These are phyloP conservation scores for Scheffersomyces coipomensis DNA, from an alignment of 805 yeast species.

Conservation along the genomic window DNA sequence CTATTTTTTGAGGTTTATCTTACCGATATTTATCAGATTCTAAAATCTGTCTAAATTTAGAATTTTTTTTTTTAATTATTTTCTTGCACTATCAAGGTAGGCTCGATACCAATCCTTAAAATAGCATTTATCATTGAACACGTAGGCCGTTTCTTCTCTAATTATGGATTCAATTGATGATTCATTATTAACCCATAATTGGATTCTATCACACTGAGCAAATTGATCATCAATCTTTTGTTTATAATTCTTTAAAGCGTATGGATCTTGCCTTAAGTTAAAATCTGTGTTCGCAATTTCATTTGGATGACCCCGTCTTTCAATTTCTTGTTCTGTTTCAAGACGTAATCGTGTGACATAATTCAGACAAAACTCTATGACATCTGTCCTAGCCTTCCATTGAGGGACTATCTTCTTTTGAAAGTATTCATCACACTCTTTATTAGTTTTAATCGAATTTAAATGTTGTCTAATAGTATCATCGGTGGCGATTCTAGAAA, in stretches of 20 bases:
- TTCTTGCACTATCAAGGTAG: no score
- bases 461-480: conserved; percentile 38
- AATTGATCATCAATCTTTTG: conserved; percentile 20
- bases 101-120: conserved; percentile 40
- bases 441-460: conserved; percentile 21
- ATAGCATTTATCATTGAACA: conserved; percentile 35
- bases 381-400: conserved; percentile 32
- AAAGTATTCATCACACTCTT: conserved; percentile 29
- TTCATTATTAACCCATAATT: conserved; percentile 39
- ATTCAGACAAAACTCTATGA: conserved; percentile 28
- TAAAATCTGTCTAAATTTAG: no score
- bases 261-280: conserved; percentile 38
- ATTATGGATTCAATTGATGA: conserved; percentile 30
- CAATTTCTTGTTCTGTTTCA: conserved; percentile 6
- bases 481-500: conserved; percentile 40
- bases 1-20: no score
- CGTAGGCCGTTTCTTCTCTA: conserved; percentile 27
- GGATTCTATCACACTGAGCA: conserved; percentile 25
- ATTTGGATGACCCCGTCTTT: conserved; percentile 1
- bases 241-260: conserved; percentile 27
- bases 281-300: conserved; percentile 8
- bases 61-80: no score
- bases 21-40: no score
- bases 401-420: conserved; percentile 26
- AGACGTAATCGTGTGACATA: conserved; percentile 24